phyloP scores from a whole-genome alignment of 2,329 filamentous ascomycete genomes.

The Pestalotiopsis sp. region DNA sequence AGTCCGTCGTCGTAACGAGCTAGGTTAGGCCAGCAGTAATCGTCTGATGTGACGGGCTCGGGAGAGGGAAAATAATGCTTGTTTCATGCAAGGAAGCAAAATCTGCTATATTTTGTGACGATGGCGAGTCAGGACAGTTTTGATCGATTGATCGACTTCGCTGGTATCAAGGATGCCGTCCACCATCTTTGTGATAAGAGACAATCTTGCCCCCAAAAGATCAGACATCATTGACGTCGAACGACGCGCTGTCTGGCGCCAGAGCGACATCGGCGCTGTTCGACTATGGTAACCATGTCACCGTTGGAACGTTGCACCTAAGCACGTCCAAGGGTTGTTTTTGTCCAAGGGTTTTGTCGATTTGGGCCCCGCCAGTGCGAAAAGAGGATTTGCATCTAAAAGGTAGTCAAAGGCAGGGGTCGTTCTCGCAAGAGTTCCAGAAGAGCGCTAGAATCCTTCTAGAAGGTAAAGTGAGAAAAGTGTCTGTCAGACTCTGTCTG shows the following conservation, averaged over 20 bases:
- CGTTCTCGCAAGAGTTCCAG: constrained; percentile 1
- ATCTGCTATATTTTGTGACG: neutral
- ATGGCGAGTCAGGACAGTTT: neutral
- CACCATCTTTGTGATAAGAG: neutral
- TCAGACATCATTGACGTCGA: neutral
- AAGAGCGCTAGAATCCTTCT: constrained; percentile 28
- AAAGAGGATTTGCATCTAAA: constrained; percentile 2
- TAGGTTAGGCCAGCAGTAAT: neutral
- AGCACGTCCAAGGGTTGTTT: neutral
- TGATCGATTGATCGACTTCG: neutral
- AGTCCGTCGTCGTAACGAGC: neutral
- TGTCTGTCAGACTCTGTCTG: neutral
- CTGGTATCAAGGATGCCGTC: neutral
- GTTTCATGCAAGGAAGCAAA: neutral
- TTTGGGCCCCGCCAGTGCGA: neutral
- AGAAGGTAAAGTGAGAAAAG: constrained; percentile 22
- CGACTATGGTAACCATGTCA: neutral
- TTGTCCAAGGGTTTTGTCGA: neutral
- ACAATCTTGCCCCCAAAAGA: neutral
- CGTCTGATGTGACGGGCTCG: neutral
- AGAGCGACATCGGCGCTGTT: neutral
- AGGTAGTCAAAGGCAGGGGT: neutral
- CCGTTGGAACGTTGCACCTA: constrained; percentile 8
- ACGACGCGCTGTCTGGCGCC: neutral
- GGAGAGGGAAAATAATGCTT: neutral